phyloP scores from a whole-genome alignment of 106 monocot species.

The Dendrobium chrysotoxum region DNA sequence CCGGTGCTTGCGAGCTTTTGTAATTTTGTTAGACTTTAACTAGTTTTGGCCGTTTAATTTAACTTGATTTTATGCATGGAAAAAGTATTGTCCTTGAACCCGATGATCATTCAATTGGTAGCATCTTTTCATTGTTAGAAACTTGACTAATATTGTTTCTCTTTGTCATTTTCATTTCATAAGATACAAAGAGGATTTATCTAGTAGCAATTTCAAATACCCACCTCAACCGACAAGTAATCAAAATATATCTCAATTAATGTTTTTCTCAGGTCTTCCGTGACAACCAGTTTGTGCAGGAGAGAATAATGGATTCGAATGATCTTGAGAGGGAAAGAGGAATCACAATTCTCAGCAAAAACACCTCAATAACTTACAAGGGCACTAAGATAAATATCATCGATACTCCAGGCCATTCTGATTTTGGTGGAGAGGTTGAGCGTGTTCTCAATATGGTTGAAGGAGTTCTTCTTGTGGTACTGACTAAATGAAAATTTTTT shows the following conservation, averaged over 20 bases:
- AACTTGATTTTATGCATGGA: neutral
- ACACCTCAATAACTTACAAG: slow-evolving; percentile 92
- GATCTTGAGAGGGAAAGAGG: slow-evolving; percentile 94
- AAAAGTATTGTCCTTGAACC: neutral
- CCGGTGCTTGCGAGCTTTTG: neutral
- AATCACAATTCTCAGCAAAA: slow-evolving; percentile 99
- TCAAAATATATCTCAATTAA: neutral
- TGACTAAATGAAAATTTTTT: slow-evolving; percentile 1
- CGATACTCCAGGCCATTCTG: slow-evolving; percentile 97
- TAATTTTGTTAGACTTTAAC: neutral
- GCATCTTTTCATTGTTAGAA: neutral
- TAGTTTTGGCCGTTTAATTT: neutral
- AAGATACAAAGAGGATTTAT: neutral
- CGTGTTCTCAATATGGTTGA: slow-evolving; percentile 99
- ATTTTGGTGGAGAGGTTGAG: slow-evolving; percentile 99
- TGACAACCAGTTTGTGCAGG: slow-evolving; percentile 89
- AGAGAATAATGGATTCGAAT: slow-evolving; percentile 99
- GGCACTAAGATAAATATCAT: slow-evolving; percentile 96
- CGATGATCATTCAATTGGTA: neutral
- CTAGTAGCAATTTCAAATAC: neutral
- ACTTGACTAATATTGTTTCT: neutral
- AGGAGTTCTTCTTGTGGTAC: slow-evolving; percentile 99
- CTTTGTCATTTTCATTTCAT: neutral
- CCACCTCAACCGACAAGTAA: neutral
- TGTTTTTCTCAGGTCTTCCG: slow-evolving; percentile 81